phyloP scores from a whole-genome alignment of 306 rosid genomes.

The Trichosanthes truncata region DNA sequence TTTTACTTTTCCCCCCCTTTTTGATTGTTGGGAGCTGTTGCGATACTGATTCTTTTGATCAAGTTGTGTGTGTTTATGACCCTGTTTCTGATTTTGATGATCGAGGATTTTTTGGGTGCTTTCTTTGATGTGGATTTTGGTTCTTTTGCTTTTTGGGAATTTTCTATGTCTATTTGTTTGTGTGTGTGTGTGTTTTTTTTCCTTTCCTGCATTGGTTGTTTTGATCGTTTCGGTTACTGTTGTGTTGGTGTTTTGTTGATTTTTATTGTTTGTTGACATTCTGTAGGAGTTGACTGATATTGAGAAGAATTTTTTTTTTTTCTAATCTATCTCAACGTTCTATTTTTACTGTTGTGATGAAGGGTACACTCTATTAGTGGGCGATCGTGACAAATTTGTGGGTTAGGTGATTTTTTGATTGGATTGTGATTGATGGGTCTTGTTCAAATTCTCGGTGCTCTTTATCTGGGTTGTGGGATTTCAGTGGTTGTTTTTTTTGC shows the following conservation, averaged over 20 bases:
- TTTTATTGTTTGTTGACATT: not conserved
- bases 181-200: not conserved
- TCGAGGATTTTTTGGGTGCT: not conserved
- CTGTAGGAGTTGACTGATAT: not conserved
- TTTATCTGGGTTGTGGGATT: not conserved
- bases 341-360: not conserved
- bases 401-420: not conserved
- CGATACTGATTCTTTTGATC: not conserved
- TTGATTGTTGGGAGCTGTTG: not conserved
- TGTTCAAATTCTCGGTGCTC: not conserved
- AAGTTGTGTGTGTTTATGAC: not conserved
- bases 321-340: not conserved
- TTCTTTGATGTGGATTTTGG: not conserved
- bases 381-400: not conserved
- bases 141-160: not conserved
- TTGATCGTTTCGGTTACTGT: not conserved
- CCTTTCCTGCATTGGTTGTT: not conserved
- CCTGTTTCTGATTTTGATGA: not conserved
- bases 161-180: not conserved
- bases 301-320: not conserved
- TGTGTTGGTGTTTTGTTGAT: not conserved
- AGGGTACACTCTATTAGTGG: slow-evolving; percentile 3
- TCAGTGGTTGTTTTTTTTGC: not conserved
- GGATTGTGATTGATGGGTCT: slow-evolving; percentile 1
- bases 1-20: not conserved